A percentile compares a stretch with the other conserved stretches of the same genome.
These are phyloP conservation scores for Globisporangium megalacanthum DNA, from an alignment of 352 stramenopile species.

Conservation along the genomic window DNA sequence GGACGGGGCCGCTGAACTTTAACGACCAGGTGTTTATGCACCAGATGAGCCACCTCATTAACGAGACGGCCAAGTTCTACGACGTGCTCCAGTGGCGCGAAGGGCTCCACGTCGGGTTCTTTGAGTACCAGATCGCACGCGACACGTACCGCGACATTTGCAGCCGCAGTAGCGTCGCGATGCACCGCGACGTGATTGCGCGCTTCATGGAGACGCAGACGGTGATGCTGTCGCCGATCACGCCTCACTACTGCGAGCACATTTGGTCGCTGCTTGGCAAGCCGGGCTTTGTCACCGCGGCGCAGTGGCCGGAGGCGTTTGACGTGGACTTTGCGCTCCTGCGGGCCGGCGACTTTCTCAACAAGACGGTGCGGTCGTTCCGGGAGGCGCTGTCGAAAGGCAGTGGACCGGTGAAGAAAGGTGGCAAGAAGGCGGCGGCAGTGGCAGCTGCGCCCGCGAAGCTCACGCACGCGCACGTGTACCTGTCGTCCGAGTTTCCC, in stretches of 20 bases:
- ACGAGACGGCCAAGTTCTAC: slow-evolving; percentile 83
- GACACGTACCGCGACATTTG: slow-evolving; percentile 98
- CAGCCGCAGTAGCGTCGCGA: slow-evolving; percentile 62
- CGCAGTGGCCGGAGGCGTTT: slow-evolving; percentile 78
- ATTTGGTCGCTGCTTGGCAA: slow-evolving; percentile 93
- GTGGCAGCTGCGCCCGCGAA: slow-evolving; percentile 80
- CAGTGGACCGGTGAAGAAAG: slow-evolving; percentile 64
- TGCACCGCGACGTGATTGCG: slow-evolving; percentile 91
- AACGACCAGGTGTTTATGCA: slow-evolving; percentile 95
- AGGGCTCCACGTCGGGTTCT: slow-evolving; percentile 97
- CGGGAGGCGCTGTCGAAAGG: slow-evolving; percentile 81
- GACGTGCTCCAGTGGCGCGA: slow-evolving; percentile 94
- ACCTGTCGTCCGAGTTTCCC: slow-evolving; percentile 80
- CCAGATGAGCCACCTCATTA: slow-evolving; percentile 96
- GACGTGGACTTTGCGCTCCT: slow-evolving; percentile 92
- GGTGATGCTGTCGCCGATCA: slow-evolving; percentile 95
- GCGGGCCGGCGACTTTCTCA: slow-evolving; percentile 91
- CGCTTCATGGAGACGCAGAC: slow-evolving; percentile 93
- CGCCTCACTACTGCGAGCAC: slow-evolving; percentile 93
- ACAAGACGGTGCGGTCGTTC: slow-evolving; percentile 90
- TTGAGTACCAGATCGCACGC: slow-evolving; percentile 97
- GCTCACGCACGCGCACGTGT: slow-evolving; percentile 81
- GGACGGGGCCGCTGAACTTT: slow-evolving; percentile 81
- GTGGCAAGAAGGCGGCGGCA: slow-evolving; percentile 83
- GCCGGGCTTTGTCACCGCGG: slow-evolving; percentile 86